Evolutionary conservation across 108 stramenopile species (phyloP).

Genomic region (Skeletonema menzelii): DNA sequence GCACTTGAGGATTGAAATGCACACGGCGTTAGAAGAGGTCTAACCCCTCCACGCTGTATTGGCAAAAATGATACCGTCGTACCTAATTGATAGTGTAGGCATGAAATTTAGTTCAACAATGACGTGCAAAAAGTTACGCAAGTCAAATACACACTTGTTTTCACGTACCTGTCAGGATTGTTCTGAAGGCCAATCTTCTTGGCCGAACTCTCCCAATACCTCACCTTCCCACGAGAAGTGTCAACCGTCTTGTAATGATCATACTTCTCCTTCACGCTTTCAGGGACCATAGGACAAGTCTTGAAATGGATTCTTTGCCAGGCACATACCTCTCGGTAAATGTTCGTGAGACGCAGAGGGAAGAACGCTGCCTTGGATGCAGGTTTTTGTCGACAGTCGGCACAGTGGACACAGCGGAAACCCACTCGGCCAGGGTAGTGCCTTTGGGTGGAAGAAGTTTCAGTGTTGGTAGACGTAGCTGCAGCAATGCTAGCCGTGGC

Average conservation of each 20-base stretch:
- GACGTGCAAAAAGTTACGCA: neutral
- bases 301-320: slow-evolving; percentile 63
- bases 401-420: slow-evolving; percentile 45
- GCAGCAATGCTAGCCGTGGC: slow-evolving; percentile 1
- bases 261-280: slow-evolving; percentile 33
- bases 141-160: neutral
- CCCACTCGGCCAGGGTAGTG: slow-evolving; percentile 52
- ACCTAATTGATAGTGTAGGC: slow-evolving; percentile 10
- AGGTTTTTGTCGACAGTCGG: slow-evolving; percentile 26
- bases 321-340: slow-evolving; percentile 53
- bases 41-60: slow-evolving; percentile 26
- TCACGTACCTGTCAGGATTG: slow-evolving; percentile 43
- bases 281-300: slow-evolving; percentile 44
- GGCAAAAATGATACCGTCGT: slow-evolving; percentile 46
- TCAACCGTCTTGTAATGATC: slow-evolving; percentile 46
- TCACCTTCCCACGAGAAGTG: slow-evolving; percentile 42
- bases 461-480: neutral
- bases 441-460: slow-evolving; percentile 7
- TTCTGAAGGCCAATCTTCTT: slow-evolving; percentile 51
- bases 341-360: slow-evolving; percentile 40
- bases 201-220: slow-evolving; percentile 50
- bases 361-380: slow-evolving; percentile 45
- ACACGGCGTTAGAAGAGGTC: neutral
- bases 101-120: neutral
- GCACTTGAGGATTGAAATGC: neutral